Evolutionary conservation across 2,329 filamentous ascomycete genomes (phyloP).

Genomic region (Paraconiothyrium sp.): DNA sequence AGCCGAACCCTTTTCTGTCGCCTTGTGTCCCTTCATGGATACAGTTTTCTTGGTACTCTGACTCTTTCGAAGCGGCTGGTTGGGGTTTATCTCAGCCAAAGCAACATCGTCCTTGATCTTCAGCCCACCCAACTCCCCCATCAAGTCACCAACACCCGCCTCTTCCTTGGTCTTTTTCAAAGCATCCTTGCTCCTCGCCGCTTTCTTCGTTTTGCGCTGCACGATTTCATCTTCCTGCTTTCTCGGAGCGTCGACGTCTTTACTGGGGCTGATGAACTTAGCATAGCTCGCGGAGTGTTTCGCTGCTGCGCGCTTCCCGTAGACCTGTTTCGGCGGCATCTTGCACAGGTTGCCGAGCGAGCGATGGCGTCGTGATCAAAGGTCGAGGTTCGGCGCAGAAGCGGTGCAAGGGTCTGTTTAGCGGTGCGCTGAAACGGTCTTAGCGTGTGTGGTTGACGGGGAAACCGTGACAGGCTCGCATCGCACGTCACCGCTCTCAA

Average conservation of each 20-base stretch:
- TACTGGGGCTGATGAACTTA: constrained; percentile 33
- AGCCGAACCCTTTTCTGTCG: background rate
- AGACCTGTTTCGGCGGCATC: constrained; percentile 50
- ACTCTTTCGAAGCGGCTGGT: background rate
- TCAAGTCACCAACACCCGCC: constrained; percentile 2
- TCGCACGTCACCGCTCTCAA: background rate
- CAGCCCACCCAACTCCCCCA: constrained; percentile 2
- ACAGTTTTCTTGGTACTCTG: background rate
- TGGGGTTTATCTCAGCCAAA: background rate
- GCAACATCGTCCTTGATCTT: background rate
- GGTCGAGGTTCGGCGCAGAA: constrained; percentile 2
- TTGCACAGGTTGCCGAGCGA: constrained; percentile 12
- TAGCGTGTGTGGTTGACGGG: constrained; percentile 19
- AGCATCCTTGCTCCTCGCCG: constrained; percentile 5
- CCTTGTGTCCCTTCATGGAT: background rate
- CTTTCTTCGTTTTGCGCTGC: constrained; percentile 15
- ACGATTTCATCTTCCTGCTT: background rate
- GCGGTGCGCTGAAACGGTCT: constrained; percentile 13
- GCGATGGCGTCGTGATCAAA: background rate
- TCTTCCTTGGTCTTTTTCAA: background rate
- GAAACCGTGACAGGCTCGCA: constrained; percentile 17
- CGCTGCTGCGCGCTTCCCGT: constrained; percentile 49
- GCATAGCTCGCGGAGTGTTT: constrained; percentile 27
- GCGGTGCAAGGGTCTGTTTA: constrained; percentile 18
- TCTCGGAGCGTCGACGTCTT: constrained; percentile 2